Conservation (phyloP, 768 basidiomycete species). For the Hortiboletus flavorubellus region DNA sequence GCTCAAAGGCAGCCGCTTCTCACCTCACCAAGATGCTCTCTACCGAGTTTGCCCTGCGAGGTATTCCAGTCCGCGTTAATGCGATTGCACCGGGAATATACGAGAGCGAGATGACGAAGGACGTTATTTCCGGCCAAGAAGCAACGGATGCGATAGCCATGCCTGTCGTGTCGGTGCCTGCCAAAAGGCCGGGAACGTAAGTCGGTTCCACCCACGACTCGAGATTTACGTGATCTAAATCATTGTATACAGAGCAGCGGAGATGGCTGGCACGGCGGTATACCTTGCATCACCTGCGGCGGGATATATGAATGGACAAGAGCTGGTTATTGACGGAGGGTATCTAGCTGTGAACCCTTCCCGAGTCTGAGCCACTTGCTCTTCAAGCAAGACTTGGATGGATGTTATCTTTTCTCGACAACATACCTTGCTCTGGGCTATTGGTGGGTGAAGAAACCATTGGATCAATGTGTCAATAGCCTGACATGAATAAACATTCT, state of each 20-base stretch:
- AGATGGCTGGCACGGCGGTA: conserved; percentile 75
- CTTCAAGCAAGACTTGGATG: no score
- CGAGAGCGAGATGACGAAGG: conserved; percentile 71
- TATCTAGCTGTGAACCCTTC: conserved; percentile 72
- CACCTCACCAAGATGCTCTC: conserved; percentile 76
- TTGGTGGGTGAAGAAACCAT: no score
- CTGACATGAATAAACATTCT: no score
- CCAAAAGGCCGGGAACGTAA: conserved; percentile 61
- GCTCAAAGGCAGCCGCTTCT: conserved; percentile 71
- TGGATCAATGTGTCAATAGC: no score
- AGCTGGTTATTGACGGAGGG: conserved; percentile 75
- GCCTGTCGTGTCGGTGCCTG: conserved; percentile 59
- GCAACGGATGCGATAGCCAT: conserved; percentile 55
- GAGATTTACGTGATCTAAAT: neutral
- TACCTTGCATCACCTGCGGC: conserved; percentile 74
- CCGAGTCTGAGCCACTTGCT: conserved; percentile 26
- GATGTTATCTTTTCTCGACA: no score
- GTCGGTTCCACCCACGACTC: conserved; percentile 27
- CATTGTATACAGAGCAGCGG: conserved; percentile 46
- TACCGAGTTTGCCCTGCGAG: conserved; percentile 70
- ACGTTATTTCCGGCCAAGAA: conserved; percentile 42
- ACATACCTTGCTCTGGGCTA: no score
- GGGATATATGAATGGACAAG: conserved; percentile 74
- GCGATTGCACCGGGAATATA: conserved; percentile 76
- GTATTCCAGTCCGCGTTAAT: conserved; percentile 66